These are phyloP conservation scores for Aureobasidium sp. DNA, from an alignment of 2,329 filamentous ascomycete species.

Conservation along the genomic window DNA sequence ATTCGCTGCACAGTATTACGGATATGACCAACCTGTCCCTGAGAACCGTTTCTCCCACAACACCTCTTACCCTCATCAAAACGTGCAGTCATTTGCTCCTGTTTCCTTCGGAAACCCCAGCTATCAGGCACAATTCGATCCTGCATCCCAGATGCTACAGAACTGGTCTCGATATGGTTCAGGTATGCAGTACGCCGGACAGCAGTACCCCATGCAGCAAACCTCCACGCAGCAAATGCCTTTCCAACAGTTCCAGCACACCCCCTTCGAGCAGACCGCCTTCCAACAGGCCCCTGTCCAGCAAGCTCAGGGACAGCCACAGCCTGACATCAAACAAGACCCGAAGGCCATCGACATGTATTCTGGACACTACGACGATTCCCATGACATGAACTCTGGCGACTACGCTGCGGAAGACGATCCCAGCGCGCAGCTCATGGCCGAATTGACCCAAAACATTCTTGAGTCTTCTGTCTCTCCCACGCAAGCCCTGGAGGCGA, in stretches of 20 bases:
- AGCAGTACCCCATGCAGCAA: neutral
- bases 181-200: neutral
- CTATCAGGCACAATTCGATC: neutral
- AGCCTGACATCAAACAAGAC: neutral
- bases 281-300: neutral
- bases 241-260: neutral
- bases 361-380: neutral
- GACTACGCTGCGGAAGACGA: neutral
- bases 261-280: neutral
- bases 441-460: neutral
- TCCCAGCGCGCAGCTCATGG: neutral
- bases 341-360: neutral
- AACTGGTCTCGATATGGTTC: neutral
- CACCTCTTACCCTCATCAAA: neutral
- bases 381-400: neutral
- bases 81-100: neutral
- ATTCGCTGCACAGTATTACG: neutral
- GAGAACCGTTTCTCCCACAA: neutral
- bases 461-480: neutral
- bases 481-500: neutral
- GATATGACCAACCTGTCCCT: neutral
- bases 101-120: neutral
- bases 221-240: neutral
- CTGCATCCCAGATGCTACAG: neutral
- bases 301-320: neutral